Evolutionary conservation across 1,284 basidiomycete genomes (phyloP).

Genomic region (Heterobasidion occidentale): DNA sequence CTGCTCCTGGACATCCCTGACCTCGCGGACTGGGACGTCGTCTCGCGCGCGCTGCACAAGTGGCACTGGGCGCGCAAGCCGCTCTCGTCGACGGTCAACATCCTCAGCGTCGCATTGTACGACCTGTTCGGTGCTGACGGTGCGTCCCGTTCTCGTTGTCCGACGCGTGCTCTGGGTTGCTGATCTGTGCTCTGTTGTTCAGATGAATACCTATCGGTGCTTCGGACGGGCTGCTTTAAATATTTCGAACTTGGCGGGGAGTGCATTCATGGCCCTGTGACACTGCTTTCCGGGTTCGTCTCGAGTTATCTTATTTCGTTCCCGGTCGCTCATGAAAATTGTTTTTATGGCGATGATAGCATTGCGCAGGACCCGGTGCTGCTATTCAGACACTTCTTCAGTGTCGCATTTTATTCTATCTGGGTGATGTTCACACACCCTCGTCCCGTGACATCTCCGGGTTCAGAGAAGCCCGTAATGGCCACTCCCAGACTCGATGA

Average conservation of each 20-base stretch:
- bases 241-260: slow-evolving; percentile 95
- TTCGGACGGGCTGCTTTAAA: slow-evolving; percentile 92
- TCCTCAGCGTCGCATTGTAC: slow-evolving; percentile 86
- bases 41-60: slow-evolving; percentile 48
- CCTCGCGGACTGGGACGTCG: slow-evolving; percentile 54
- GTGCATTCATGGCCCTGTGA: slow-evolving; percentile 85
- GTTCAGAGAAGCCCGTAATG: slow-evolving; percentile 26
- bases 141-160: slow-evolving; percentile 27
- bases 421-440: slow-evolving; percentile 80
- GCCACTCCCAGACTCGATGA: slow-evolving; percentile 38
- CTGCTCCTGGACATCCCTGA: slow-evolving; percentile 46
- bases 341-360: slow-evolving; percentile 18
- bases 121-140: slow-evolving; percentile 89
- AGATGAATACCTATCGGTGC: slow-evolving; percentile 77
- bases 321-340: not conserved
- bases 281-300: slow-evolving; percentile 73
- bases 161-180: not conserved
- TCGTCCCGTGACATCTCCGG: slow-evolving; percentile 21
- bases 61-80: slow-evolving; percentile 88
- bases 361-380: slow-evolving; percentile 71
- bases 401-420: slow-evolving; percentile 90
- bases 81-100: slow-evolving; percentile 80
- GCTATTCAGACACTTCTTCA: slow-evolving; percentile 91
- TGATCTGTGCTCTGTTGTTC: slow-evolving; percentile 5
- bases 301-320: not conserved